Conservation (phyloP, 805 yeast species). For the Scheffersomyces coipomensis region DNA sequence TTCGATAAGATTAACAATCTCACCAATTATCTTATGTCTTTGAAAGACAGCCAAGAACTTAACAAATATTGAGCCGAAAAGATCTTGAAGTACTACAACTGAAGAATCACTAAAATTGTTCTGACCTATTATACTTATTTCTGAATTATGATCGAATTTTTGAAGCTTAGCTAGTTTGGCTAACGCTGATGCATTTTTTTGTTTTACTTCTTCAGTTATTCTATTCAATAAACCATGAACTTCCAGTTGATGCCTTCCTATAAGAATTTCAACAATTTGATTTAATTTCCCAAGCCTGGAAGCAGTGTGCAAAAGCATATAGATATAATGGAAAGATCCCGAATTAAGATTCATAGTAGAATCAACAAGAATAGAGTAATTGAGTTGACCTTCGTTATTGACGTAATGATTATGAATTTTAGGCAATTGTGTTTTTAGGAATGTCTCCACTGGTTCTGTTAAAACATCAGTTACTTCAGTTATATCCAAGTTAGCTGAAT, state of each 20-base stretch:
- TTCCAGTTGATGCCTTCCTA: slow-evolving; percentile 58
- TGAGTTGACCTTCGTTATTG: slow-evolving; percentile 14
- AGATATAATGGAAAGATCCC: slow-evolving; percentile 54
- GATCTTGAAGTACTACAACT: slow-evolving; percentile 60
- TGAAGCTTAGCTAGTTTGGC: slow-evolving; percentile 28
- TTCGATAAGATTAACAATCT: slow-evolving; percentile 43
- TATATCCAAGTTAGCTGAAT: slow-evolving; percentile 58
- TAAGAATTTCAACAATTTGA: slow-evolving; percentile 53
- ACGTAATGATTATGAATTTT: slow-evolving; percentile 21
- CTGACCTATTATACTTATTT: slow-evolving; percentile 22
- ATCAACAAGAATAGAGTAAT: slow-evolving; percentile 31
- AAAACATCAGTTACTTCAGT: slow-evolving; percentile 44
- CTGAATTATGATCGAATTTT: slow-evolving; percentile 21
- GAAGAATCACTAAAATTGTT: slow-evolving; percentile 44
- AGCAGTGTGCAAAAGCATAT: slow-evolving; percentile 53
- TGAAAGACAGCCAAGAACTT: slow-evolving; percentile 64
- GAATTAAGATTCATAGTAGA: slow-evolving; percentile 23
- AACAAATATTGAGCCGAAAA: slow-evolving; percentile 69
- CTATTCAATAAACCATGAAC: slow-evolving; percentile 60
- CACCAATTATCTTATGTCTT: slow-evolving; percentile 64
- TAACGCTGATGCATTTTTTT: slow-evolving; percentile 44
- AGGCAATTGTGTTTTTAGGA: slow-evolving; percentile 27
- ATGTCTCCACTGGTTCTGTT: slow-evolving; percentile 27
- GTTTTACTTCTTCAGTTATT: slow-evolving; percentile 62
- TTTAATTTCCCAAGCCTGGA: slow-evolving; percentile 61